A percentile compares a stretch with the other conserved stretches of the same genome.
These are phyloP conservation scores for Globisporangium nunn DNA, from an alignment of 352 stramenopile species.

Conservation along the genomic window DNA sequence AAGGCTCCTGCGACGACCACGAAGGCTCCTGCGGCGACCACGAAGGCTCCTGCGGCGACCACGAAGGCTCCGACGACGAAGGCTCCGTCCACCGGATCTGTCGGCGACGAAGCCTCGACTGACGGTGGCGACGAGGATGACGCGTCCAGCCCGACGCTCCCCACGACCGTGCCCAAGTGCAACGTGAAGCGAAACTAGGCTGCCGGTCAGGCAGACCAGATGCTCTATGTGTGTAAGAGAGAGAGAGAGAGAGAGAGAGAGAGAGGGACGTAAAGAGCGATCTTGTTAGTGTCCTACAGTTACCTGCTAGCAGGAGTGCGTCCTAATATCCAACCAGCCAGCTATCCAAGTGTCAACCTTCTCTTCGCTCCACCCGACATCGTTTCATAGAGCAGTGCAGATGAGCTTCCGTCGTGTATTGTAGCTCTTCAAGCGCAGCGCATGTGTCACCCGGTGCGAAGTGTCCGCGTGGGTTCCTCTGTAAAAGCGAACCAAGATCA, in stretches of 20 bases:
- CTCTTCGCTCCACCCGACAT: too few species aligned
- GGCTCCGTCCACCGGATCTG: slow-evolving; percentile 2
- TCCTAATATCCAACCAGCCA: not conserved
- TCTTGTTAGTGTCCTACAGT: not conserved
- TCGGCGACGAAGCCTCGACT: slow-evolving; percentile 3
- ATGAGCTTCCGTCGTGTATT: too few species aligned
- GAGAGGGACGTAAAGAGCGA: not conserved
- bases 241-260: too few species aligned
- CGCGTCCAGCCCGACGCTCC: slow-evolving; percentile 2
- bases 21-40: not conserved
- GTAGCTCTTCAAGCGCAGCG: too few species aligned
- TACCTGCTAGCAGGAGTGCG: not conserved
- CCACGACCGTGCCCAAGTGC: slow-evolving; percentile 7
- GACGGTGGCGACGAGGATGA: not conserved
- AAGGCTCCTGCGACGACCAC: not conserved
- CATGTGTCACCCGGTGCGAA: too few species aligned
- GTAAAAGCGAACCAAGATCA: not conserved
- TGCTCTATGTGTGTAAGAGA: not conserved
- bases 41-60: not conserved
- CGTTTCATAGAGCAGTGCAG: too few species aligned
- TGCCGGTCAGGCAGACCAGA: not conserved
- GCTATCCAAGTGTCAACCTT: not conserved
- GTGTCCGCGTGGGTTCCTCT: too few species aligned
- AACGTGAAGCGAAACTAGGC: slow-evolving; percentile 11
- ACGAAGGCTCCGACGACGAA: not conserved